Base-by-base conservation (phyloP, 164 flowering plant species). In the Chimonanthus praecox region DNA sequence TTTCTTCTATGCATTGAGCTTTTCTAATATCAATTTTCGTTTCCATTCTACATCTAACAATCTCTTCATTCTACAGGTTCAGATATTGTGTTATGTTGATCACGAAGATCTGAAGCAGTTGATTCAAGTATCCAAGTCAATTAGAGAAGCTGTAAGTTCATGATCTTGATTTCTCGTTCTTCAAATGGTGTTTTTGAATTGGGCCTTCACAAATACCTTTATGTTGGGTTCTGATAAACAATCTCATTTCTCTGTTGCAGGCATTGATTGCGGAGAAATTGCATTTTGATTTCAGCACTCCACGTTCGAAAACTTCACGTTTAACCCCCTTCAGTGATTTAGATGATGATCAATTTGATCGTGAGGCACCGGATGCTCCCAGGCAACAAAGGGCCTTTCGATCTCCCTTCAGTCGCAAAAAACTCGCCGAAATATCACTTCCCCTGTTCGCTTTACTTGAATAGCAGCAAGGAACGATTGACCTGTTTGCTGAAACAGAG, bases 61-160 rank as follows among this genome's bases (percentile, higher is more conserved):
- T 5, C 43, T 3, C 21, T 58, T 20, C 48, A 13, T 6, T 74
- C n/a, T 76, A 58, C 89, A 91, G 97, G 75, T 91, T 72, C 81
- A 80, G 81, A 75, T 92, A 47, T 47, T 92, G 16, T 90, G 93
- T 62, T 85, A 89, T 3, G 97, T 92, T 0, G 84, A 86, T 47
- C 97, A 92, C 74, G 93, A 84, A 4, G 97, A 92, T 84, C 72
- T 92, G 82, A 87, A 88, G 81, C 91, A 84, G 78, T 87, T 92
- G 5, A 78, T 86, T 67, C 81, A 74, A 58, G 97, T 90, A 15
- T 92, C 94, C 3, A 90, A 82, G 69, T 2, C 86, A 2, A 77
- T 90, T n/a, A 81, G 85, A 73, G 97, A 88, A 71, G 94, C 94
- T 70, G 97, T 92, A 79, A 84, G 97, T 85, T n/a, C 44, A 63